Percentiles rank a stretch among this genome's conserved stretches.
Evolutionary conservation across 2,329 filamentous ascomycete genomes (phyloP).

Genomic region (Calonectria henricotiae): DNA sequence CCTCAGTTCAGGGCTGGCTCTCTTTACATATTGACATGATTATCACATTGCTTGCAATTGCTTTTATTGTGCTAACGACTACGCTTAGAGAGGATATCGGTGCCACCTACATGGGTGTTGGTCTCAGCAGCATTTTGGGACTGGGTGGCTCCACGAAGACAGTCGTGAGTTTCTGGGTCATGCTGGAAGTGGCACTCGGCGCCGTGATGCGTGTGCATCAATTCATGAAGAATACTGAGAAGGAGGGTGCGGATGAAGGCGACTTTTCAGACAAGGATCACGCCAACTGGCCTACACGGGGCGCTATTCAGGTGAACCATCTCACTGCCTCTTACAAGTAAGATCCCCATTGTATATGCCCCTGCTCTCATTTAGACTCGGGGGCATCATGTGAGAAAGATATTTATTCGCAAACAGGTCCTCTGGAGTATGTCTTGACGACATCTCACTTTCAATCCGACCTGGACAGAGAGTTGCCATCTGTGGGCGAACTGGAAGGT

Average conservation of each 20-base stretch:
- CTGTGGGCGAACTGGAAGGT: constrained; percentile 56
- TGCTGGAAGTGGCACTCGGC: constrained; percentile 54
- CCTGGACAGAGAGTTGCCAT: constrained; percentile 55
- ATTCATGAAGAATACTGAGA: constrained; percentile 47
- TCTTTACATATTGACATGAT: constrained; percentile 66
- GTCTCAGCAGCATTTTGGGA: constrained; percentile 51
- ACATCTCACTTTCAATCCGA: constrained; percentile 50
- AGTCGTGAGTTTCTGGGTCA: constrained; percentile 54
- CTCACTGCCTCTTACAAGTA: constrained; percentile 53
- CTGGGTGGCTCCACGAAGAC: constrained; percentile 46
- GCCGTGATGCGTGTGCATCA: constrained; percentile 50
- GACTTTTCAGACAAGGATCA: constrained; percentile 9
- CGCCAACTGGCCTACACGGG: constrained; percentile 50
- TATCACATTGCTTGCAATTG: constrained; percentile 43
- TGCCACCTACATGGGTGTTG: constrained; percentile 46
- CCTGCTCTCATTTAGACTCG: background rate
- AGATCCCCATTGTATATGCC: background rate
- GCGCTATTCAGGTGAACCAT: constrained; percentile 49
- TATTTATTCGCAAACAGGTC: constrained; percentile 15
- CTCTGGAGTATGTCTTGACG: constrained; percentile 40
- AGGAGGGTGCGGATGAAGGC: constrained; percentile 35
- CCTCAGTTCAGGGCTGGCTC: constrained; percentile 69
- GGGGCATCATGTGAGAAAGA: background rate
- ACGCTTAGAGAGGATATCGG: constrained; percentile 36
- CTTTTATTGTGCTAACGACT: constrained; percentile 59